Base-by-base conservation (phyloP, 75 land plant species). In the Cupressus sempervirens region DNA sequence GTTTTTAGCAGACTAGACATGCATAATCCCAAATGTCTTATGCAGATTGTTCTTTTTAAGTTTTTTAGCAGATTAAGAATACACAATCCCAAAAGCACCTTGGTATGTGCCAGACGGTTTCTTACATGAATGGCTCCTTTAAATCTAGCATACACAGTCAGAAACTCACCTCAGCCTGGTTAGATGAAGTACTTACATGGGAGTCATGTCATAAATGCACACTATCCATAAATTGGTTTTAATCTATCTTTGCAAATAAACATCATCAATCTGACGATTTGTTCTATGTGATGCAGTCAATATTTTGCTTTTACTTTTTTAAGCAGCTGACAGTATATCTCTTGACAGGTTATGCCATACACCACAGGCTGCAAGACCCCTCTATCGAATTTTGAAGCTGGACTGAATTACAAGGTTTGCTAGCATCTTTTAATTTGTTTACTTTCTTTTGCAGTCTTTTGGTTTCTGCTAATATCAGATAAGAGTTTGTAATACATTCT, bases 281-380 rank as follows among this genome's bases (percentile, higher is more conserved):
- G 1, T 72, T 72, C 26, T 32, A 32, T 32, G 32, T 13, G 40
- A 38, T 38, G 2, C 32, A 2, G 12, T 30, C 13, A 32, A 30
- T 72, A 1, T 72, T 38, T 30, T 72, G 11, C 14, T 72, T 72
- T 13, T 48, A 48, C 50, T 48, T 9, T 48, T 38, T 48, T 9
- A 32, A 72, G 9, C 53, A 62, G 18, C 35, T 82, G 20, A 46
- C 5, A n/a, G 16, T 82, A 82, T 54, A 16, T 54, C 26, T 82
- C 23, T 35, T 82, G 26, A 80, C 93, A 98, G 99, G 99, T 98
- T 75, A 98, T 94, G 96, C 99, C 99, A 35, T 98, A 98, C 89
- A 98, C 99, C 82, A 96, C 99, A 50, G 99, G 98, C 12, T 96
- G 93, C 86, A 98, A 94, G 84, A 98, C 99, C 1, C 90, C 95